A percentile compares a stretch with the other conserved stretches of the same genome.
phyloP scores from a whole-genome alignment of 163 green algal species.

The Prototheca cutis region DNA sequence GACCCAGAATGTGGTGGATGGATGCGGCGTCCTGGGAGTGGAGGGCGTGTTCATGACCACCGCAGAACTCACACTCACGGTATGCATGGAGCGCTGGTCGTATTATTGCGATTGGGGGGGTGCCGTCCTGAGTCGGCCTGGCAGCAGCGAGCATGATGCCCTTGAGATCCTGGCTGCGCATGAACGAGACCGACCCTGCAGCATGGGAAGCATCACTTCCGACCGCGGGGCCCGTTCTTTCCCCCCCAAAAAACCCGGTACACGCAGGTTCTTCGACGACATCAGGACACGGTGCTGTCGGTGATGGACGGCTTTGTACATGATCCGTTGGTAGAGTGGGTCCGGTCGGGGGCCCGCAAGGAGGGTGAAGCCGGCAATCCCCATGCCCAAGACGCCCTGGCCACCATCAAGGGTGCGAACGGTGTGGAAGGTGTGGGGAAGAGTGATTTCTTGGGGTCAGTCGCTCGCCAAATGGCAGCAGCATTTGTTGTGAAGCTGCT shows the following conservation, averaged over 20 bases:
- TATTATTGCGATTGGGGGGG: too few relatives aligned
- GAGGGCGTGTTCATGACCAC: conserved; percentile 79
- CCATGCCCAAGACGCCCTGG: conserved; percentile 69
- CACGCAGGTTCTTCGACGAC: conserved; percentile 66
- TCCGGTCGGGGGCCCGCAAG: conserved; percentile 11
- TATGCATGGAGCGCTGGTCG: conserved; percentile 20
- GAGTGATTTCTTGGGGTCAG: too few relatives aligned
- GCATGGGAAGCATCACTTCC: too few relatives aligned
- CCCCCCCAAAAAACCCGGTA: too few relatives aligned
- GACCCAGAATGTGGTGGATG: conserved; percentile 94
- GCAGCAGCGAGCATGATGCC: too few relatives aligned
- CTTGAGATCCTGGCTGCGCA: too few relatives aligned
- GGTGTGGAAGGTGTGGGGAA: not conserved
- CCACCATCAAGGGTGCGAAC: conserved; percentile 59
- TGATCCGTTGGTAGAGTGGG: conserved; percentile 95
- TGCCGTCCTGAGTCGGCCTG: too few relatives aligned
- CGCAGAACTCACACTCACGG: conserved; percentile 77
- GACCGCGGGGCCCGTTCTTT: too few relatives aligned
- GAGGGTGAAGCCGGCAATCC: conserved; percentile 33
- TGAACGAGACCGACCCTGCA: too few relatives aligned
- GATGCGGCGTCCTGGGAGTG: conserved; percentile 75
- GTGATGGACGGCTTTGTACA: conserved; percentile 95
- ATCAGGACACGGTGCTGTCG: conserved; percentile 73
- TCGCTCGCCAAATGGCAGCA: too few relatives aligned
- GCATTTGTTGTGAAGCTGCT: not conserved